Evolutionary conservation across 2,329 filamentous ascomycete genomes (phyloP), one percentile per base, ranked within the genome.

Genomic region (Verticillium tricorpus): DNA sequence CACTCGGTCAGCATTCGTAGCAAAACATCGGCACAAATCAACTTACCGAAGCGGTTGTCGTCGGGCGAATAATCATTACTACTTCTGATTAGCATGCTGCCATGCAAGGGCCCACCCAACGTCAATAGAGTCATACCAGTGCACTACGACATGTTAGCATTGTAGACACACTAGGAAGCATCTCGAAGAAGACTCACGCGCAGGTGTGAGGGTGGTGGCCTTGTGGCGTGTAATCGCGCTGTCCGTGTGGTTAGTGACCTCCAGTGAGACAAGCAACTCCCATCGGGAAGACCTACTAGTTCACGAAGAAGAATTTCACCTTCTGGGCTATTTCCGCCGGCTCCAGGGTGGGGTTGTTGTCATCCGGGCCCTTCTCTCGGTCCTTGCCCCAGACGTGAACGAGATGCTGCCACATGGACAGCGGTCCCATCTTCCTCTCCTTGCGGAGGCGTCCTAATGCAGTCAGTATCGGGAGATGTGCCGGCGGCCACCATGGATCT

Each of bases 391-490:
- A 83, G 52, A 79, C 73, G 64, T 82, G 76, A 1, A 80, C 70
- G 0, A 83, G 73, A 25, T 76, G 77, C 56, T 72, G 74, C 68
- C 78, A 83, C 76, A 80, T 79, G 34, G 73, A 76, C 62, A 74
- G 82, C 0, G 80, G 80, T 0, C 80, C 80, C 4, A 82, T 72
- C 67, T 80, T 81, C 59, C 79, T 70, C 37, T 75, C 73, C 66
- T 82, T 82, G 2, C 80, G 73, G 59, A 82, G 66, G 22, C 71
- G 69, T 5, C 72, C 73, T 59, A 74, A 71, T 12, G 65, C 64
- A 2, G 63, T 67, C 31, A 72, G 65, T 12, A 52, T 62, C n/a
- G 34, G 45, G 22, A 15, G 25, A 11, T 8, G 6, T 35, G 8
- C 15, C 11, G 31, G 54, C 15, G 54, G 11, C 25, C 5, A 5